Conservation (phyloP, 2,329 filamentous ascomycete genomes). For the Verticillium dahliae region DNA sequence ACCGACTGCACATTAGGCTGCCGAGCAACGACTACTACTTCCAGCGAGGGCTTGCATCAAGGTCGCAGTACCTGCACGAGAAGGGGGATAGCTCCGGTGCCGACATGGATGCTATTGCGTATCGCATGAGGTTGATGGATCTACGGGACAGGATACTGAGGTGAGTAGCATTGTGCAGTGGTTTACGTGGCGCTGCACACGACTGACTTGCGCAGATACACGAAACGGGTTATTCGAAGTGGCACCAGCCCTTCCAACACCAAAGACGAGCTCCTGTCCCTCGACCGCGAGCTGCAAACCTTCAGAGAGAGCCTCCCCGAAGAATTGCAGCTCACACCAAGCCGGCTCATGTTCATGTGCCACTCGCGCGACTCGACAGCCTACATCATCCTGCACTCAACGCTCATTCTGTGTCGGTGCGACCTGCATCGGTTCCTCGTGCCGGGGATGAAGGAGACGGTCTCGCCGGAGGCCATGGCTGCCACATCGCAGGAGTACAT, state of each 20-base stretch:
- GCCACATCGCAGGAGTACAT: slow-evolving; percentile 5
- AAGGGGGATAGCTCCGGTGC: not conserved
- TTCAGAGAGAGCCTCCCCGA: slow-evolving; percentile 13
- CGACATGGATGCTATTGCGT: slow-evolving; percentile 13
- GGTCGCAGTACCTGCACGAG: slow-evolving; percentile 8
- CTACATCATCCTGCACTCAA: slow-evolving; percentile 14
- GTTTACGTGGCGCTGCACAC: not conserved
- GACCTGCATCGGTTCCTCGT: slow-evolving; percentile 18
- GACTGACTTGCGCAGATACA: not conserved
- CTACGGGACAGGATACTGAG: slow-evolving; percentile 14
- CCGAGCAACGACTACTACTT: slow-evolving; percentile 18
- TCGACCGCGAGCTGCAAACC: slow-evolving; percentile 12
- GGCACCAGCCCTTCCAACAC: slow-evolving; percentile 10
- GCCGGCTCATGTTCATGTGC: slow-evolving; percentile 15
- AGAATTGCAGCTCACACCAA: slow-evolving; percentile 11
- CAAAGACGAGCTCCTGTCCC: slow-evolving; percentile 4
- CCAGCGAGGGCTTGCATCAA: slow-evolving; percentile 15
- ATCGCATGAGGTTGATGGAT: slow-evolving; percentile 14
- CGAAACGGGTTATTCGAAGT: not conserved
- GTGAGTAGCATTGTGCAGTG: not conserved
- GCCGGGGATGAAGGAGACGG: slow-evolving; percentile 15
- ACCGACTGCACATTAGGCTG: slow-evolving; percentile 16
- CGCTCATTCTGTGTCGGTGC: slow-evolving; percentile 9
- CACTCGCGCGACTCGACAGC: slow-evolving; percentile 15
- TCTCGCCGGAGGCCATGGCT: not conserved